Percentiles rank a stretch among this genome's conserved stretches.
These are phyloP conservation scores for Globisporangium abappressorium DNA, from an alignment of 352 stramenopile genomes.

Conservation along the genomic window DNA sequence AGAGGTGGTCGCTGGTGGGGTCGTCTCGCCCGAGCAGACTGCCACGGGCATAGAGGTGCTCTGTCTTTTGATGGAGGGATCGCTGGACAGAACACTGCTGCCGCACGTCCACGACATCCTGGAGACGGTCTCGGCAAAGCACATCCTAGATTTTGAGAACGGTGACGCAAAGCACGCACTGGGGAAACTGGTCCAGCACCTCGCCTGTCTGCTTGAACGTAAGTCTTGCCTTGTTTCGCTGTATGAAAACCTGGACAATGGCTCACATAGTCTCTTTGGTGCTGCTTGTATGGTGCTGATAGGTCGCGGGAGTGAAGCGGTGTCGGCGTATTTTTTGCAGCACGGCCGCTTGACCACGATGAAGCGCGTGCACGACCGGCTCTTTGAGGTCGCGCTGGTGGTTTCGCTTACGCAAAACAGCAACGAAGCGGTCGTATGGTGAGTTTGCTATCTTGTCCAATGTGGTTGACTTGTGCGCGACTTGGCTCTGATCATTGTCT, in stretches of 20 bases:
- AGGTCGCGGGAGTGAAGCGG: conserved; percentile 41
- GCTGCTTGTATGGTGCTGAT: not conserved
- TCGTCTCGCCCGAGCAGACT: conserved; percentile 25
- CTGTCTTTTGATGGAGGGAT: conserved; percentile 45
- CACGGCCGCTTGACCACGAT: conserved; percentile 42
- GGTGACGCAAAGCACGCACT: conserved; percentile 30
- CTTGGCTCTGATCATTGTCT: not conserved
- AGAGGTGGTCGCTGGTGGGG: conserved; percentile 25
- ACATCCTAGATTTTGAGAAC: conserved; percentile 50
- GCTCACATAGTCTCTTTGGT: not conserved
- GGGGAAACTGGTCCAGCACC: conserved; percentile 26
- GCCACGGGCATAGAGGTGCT: conserved; percentile 48
- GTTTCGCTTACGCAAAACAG: conserved; percentile 16
- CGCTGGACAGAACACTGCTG: conserved; percentile 53
- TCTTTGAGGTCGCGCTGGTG: conserved; percentile 45
- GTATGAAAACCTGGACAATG: too few relatives aligned
- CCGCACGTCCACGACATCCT: conserved; percentile 57
- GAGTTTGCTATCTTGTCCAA: conserved; percentile 24
- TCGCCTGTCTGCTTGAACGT: conserved; percentile 48
- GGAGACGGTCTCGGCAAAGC: conserved; percentile 32
- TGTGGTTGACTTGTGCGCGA: conserved; percentile 7
- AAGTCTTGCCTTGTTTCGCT: conserved; percentile 14
- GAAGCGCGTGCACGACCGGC: conserved; percentile 31
- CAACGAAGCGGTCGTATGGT: conserved; percentile 10
- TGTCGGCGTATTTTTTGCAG: conserved; percentile 57